These are phyloP conservation scores for Astrocystis sublimbata DNA, from an alignment of 495 filamentous ascomycete species.

Conservation along the genomic window DNA sequence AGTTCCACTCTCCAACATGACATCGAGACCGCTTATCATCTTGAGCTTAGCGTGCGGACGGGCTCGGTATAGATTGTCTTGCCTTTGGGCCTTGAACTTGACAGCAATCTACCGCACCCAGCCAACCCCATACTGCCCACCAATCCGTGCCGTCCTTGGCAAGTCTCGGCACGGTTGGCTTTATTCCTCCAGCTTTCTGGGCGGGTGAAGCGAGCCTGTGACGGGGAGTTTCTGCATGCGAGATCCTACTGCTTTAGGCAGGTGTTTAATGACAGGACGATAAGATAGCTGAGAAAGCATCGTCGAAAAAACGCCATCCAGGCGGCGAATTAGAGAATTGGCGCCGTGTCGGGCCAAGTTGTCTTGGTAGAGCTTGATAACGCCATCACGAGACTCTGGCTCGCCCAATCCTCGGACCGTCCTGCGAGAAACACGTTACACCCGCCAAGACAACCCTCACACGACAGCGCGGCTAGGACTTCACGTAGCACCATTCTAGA, in stretches of 20 bases:
- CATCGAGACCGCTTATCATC: neutral
- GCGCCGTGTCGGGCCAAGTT: constrained; percentile 6
- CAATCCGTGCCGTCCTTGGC: constrained; percentile 14
- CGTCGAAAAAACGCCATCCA: neutral
- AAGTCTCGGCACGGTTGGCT: constrained; percentile 7
- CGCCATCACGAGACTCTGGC: constrained; percentile 10
- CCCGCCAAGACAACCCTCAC: neutral
- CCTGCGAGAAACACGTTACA: neutral
- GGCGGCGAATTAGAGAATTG: neutral
- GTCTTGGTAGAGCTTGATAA: constrained; percentile 13
- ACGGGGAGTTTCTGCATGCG: neutral
- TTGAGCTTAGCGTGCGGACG: neutral
- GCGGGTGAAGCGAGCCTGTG: constrained; percentile 3
- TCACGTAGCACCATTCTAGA: constrained; percentile 7
- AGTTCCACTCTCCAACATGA: neutral
- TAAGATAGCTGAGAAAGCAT: constrained; percentile 1
- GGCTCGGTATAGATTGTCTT: neutral
- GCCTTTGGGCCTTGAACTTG: neutral
- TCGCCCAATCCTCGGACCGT: too few species aligned
- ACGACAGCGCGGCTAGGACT: neutral
- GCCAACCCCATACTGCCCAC: neutral
- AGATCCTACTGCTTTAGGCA: constrained; percentile 14
- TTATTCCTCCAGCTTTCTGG: constrained; percentile 8
- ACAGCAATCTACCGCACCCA: neutral
- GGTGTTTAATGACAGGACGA: constrained; percentile 3